These are phyloP conservation scores for Debaryomyces maramus DNA, from an alignment of 805 yeast species.

Conservation along the genomic window DNA sequence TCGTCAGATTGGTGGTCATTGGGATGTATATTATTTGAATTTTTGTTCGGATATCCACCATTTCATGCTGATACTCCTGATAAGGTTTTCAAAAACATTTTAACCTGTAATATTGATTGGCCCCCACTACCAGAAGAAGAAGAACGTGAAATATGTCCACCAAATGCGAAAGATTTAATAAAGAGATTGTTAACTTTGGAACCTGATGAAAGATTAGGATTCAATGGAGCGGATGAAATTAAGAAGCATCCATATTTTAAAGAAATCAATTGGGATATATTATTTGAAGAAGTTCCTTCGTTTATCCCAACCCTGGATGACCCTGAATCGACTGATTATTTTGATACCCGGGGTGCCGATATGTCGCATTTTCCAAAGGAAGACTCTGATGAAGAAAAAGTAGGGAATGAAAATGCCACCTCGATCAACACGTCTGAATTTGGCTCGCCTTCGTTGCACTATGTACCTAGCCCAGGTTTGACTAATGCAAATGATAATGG, in stretches of 20 bases:
- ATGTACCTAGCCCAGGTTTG: not conserved
- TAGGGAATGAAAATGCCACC: slow-evolving; percentile 10
- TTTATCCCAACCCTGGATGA: slow-evolving; percentile 78
- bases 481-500: slow-evolving; percentile 1
- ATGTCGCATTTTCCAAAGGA: slow-evolving; percentile 59
- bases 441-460: slow-evolving; percentile 15
- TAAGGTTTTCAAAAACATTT: slow-evolving; percentile 77
- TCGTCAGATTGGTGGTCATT: slow-evolving; percentile 99
- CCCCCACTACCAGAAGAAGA: slow-evolving; percentile 65
- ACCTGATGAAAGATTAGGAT: slow-evolving; percentile 71
- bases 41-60: slow-evolving; percentile 91
- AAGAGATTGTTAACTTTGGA: slow-evolving; percentile 58
- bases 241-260: slow-evolving; percentile 75
- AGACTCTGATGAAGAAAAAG: slow-evolving; percentile 38
- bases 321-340: slow-evolving; percentile 89
- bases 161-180: slow-evolving; percentile 75
- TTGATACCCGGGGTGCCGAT: slow-evolving; percentile 87
- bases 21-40: slow-evolving; percentile 93
- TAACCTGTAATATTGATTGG: slow-evolving; percentile 78
- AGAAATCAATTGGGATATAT: slow-evolving; percentile 69
- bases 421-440: slow-evolving; percentile 18
- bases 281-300: slow-evolving; percentile 71
- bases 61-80: slow-evolving; percentile 83
- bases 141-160: slow-evolving; percentile 51
- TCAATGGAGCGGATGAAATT: slow-evolving; percentile 76